A percentile compares a stretch with the other conserved stretches of the same genome.
phyloP scores from a whole-genome alignment of 192 early-diverging fungal species.

The Allomyces macrogynus region DNA sequence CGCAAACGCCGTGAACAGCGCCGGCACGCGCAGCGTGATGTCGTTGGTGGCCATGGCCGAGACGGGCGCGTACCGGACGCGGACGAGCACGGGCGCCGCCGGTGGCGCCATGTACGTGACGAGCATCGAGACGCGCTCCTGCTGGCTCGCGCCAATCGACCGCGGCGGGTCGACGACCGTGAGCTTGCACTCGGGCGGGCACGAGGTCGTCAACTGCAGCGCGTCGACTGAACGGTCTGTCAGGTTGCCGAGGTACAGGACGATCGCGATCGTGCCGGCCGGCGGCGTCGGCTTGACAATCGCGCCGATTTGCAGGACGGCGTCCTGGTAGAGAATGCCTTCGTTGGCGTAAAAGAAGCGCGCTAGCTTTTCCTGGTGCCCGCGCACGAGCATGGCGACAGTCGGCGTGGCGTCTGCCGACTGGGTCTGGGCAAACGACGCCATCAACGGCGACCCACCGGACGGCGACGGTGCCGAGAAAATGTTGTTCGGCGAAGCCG shows the following conservation, averaged over 20 bases:
- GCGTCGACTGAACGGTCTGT: slow-evolving; percentile 42
- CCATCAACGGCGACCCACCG: slow-evolving; percentile 1
- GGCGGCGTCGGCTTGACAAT: not conserved
- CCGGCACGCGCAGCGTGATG: too few relatives aligned
- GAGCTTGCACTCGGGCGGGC: too few relatives aligned
- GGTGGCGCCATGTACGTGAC: too few relatives aligned
- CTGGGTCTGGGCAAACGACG: not conserved
- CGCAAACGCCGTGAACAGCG: too few relatives aligned
- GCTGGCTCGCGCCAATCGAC: too few relatives aligned
- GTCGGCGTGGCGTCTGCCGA: not conserved
- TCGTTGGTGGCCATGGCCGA: too few relatives aligned
- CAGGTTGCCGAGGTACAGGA: slow-evolving; percentile 82
- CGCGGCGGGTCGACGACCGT: too few relatives aligned
- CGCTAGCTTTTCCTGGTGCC: slow-evolving; percentile 24
- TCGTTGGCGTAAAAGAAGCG: slow-evolving; percentile 47
- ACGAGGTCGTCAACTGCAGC: slow-evolving; percentile 7
- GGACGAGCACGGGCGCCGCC: too few relatives aligned
- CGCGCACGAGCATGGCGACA: slow-evolving; percentile 8
- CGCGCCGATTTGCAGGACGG: slow-evolving; percentile 58
- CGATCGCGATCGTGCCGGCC: slow-evolving; percentile 19
- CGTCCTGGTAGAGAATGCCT: slow-evolving; percentile 84
- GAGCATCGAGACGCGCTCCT: too few relatives aligned
- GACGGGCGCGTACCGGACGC: too few relatives aligned
- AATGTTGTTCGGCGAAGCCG: slow-evolving; percentile 4
- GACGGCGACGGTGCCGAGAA: slow-evolving; percentile 2